A percentile compares a stretch with the other conserved stretches of the same genome.
Conservation (phyloP, 805 yeast species). For the Candida xyloterini region DNA sequence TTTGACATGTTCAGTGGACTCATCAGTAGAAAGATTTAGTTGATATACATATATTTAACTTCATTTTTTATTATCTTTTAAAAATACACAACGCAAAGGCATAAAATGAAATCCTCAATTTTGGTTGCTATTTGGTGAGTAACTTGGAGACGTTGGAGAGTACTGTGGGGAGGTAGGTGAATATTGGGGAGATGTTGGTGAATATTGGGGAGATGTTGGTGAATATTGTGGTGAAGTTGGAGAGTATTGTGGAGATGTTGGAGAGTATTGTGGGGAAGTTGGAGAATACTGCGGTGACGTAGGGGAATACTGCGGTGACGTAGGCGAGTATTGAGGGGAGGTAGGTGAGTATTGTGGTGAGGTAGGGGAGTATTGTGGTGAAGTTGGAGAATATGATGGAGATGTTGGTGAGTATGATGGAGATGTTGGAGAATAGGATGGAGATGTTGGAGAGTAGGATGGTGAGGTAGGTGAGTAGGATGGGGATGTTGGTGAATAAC, state of each 20-base stretch:
- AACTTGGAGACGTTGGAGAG: conserved; percentile 74
- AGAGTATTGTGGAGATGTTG: conserved; percentile 75
- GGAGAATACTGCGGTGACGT: conserved; percentile 81
- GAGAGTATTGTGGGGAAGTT: conserved; percentile 66
- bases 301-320: conserved; percentile 77
- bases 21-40: conserved; percentile 54
- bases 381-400: conserved; percentile 62
- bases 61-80: conserved; percentile 18
- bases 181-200: conserved; percentile 75
- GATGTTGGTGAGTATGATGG: conserved; percentile 60
- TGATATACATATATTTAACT: conserved; percentile 4
- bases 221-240: conserved; percentile 67
- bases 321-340: conserved; percentile 66
- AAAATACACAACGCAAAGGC: conserved; percentile 18
- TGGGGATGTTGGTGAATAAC: conserved; percentile 69
- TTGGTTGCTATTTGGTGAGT: conserved; percentile 50
- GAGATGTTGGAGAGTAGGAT: conserved; percentile 73
- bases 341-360: conserved; percentile 81
- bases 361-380: conserved; percentile 72
- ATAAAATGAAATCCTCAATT: conserved; percentile 16
- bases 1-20: conserved; percentile 93
- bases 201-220: conserved; percentile 64
- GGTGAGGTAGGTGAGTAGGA: conserved; percentile 71
- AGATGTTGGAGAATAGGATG: conserved; percentile 73
- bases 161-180: conserved; percentile 78